Percentiles rank a stretch among this genome's conserved stretches.
Conservation (phyloP, 2,329 filamentous ascomycete species). For the Beauveria pseudobassiana region DNA sequence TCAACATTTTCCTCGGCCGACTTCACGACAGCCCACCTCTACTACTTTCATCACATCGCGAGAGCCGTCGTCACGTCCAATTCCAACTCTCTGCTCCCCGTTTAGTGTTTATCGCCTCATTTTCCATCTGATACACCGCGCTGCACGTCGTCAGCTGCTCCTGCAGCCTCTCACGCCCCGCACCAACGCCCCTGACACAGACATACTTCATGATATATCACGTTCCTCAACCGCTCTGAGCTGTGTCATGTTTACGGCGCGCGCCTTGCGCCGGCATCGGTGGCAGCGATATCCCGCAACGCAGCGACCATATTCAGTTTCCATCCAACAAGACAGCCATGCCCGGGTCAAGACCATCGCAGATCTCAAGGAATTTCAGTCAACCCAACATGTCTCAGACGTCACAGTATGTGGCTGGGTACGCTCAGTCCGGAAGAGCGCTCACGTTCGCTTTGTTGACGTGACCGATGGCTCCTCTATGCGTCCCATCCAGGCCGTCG, state of each 20-base stretch:
- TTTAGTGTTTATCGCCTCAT: not conserved
- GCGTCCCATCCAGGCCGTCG: slow-evolving; percentile 70
- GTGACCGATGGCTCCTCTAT: slow-evolving; percentile 82
- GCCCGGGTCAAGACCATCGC: slow-evolving; percentile 39
- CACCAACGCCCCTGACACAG: not conserved
- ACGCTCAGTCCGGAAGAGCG: slow-evolving; percentile 79
- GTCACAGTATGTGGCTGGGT: slow-evolving; percentile 71
- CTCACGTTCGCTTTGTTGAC: slow-evolving; percentile 73
- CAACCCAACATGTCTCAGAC: slow-evolving; percentile 34
- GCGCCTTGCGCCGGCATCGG: not conserved
- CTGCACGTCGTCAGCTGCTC: not conserved
- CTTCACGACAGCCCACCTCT: not conserved
- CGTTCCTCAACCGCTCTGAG: not conserved
- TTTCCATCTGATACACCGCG: too few relatives aligned
- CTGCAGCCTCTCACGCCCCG: not conserved
- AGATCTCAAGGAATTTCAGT: slow-evolving; percentile 47
- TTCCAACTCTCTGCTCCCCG: not conserved
- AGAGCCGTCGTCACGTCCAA: not conserved
- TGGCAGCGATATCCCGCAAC: not conserved
- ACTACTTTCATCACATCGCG: not conserved
- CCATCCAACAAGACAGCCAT: slow-evolving; percentile 20
- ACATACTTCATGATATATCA: not conserved
- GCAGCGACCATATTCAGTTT: slow-evolving; percentile 27
- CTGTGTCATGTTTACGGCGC: not conserved
- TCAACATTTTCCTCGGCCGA: slow-evolving; percentile 3